Base-by-base conservation (phyloP, 768 basidiomycete species). In the Boletus rex-veris region DNA sequence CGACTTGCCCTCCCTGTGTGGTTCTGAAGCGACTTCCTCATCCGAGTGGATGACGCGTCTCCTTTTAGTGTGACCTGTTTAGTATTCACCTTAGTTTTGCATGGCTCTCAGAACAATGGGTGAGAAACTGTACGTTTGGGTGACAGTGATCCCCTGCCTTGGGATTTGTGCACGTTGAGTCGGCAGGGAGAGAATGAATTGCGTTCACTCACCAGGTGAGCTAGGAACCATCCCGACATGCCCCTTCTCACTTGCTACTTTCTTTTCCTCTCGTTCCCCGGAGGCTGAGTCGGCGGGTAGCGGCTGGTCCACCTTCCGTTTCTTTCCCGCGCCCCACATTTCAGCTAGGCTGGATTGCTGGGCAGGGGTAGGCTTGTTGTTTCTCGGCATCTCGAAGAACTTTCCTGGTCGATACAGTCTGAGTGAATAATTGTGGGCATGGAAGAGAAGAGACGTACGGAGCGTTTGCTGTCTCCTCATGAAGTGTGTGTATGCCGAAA, bases 281-380 rank as follows among this genome's bases (percentile, higher is more conserved):
- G 71, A 14, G 64, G 42, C 33, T 63, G 66, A 12, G 65, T 45
- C 55, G 39, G 53, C 3, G 28, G 63, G 39, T 28, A 49, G 62
- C 39, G 66, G 61, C 59, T 69, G 54, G 31, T 51, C 56, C 3
- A 55, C 50, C 36, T 55, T 63, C 15, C 56, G 63, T 55, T 69
- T 64, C 59, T 71, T 77, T 73, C 80, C 80, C 61, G 72, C 74
- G 10, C 75, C 77, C 88, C 88, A 92, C 74, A 90, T 77, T 50
- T 90, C 87, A 52, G 81, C 77, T 37, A 93, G 79, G 62, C 75
- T 90, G n/a, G 89, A 76, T 67, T 93, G 90, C 53, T 90, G 88
- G 7, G 85, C 82, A 0, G 86, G 85, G 4, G 84, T 69, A 28
- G 81, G 66, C 70, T 88, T 90, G n/a, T 65, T 59, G 28, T 77